Percentiles rank a stretch among this genome's conserved stretches.
Conservation (phyloP, 2,329 filamentous ascomycete species). For the Lachnellula willkommii region DNA sequence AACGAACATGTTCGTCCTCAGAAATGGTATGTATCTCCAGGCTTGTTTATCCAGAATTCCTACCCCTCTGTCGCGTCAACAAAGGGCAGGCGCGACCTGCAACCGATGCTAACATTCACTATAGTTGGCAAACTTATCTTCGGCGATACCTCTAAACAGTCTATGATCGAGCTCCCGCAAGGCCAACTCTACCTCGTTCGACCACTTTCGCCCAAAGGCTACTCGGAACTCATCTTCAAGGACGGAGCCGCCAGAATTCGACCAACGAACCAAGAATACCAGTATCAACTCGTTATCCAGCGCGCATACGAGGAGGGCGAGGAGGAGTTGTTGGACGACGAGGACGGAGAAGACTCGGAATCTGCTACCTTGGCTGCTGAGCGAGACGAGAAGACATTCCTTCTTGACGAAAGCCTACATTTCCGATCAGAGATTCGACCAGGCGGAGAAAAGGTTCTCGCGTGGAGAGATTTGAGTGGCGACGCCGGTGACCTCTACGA, state of each 20-base stretch:
- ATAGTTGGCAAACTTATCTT: constrained; percentile 90
- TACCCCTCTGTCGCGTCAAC: constrained; percentile 8
- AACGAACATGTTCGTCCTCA: constrained; percentile 39
- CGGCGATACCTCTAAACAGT: constrained; percentile 72
- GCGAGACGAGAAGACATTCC: constrained; percentile 94
- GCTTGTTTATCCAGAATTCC: constrained; percentile 7
- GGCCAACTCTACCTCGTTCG: constrained; percentile 97
- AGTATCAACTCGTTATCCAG: constrained; percentile 96
- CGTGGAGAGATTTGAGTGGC: constrained; percentile 91
- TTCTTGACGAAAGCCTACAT: constrained; percentile 87
- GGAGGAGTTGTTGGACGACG: constrained; percentile 82
- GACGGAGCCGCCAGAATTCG: constrained; percentile 91
- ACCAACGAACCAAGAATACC: constrained; percentile 87
- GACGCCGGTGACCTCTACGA: constrained; percentile 95
- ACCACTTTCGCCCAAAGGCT: constrained; percentile 90
- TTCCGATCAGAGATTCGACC: constrained; percentile 80
- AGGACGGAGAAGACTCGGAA: constrained; percentile 76
- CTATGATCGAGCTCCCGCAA: constrained; percentile 88
- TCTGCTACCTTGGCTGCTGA: constrained; percentile 70
- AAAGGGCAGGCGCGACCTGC: constrained; percentile 5
- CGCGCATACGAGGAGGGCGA: constrained; percentile 97
- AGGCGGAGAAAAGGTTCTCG: constrained; percentile 77
- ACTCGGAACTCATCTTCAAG: constrained; percentile 98
- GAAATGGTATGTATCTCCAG: constrained; percentile 35
- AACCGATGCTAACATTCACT: constrained; percentile 13